These are phyloP conservation scores for Euclidium syriacum DNA, from an alignment of 345 rosid species.

Conservation along the genomic window DNA sequence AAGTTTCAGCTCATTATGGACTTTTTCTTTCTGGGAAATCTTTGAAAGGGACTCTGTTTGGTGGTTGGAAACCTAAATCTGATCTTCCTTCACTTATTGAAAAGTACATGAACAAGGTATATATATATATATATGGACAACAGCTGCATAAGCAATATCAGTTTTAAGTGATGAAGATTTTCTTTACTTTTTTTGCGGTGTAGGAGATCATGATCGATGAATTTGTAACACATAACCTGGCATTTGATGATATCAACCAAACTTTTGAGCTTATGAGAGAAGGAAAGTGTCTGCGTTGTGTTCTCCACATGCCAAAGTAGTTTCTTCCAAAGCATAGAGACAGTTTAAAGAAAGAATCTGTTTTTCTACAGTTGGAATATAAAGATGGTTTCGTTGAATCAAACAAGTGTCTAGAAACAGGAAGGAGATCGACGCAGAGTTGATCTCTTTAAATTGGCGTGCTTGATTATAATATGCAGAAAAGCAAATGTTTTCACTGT, in stretches of 20 bases:
- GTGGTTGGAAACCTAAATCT: slow-evolving; percentile 91
- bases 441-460: background rate
- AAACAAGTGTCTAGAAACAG: background rate
- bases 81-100: slow-evolving; percentile 73
- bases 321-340: background rate
- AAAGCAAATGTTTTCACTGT: background rate
- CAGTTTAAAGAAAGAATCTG: background rate
- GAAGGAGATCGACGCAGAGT: background rate
- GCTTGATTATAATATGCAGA: too few relatives aligned
- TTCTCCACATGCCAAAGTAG: slow-evolving; percentile 69
- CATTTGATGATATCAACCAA: slow-evolving; percentile 64
- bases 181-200: background rate
- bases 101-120: slow-evolving; percentile 74
- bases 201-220: slow-evolving; percentile 81
- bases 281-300: slow-evolving; percentile 79
- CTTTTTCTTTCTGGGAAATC: slow-evolving; percentile 70
- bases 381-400: background rate
- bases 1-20: slow-evolving; percentile 72
- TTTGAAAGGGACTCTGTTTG: slow-evolving; percentile 73
- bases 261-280: slow-evolving; percentile 80
- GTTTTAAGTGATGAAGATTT: background rate
- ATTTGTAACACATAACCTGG: slow-evolving; percentile 61
- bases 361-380: background rate
- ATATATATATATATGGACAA: background rate
- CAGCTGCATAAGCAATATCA: background rate